phyloP scores from a whole-genome alignment of 306 rosid species.

The Vigna reflexopilosa region DNA sequence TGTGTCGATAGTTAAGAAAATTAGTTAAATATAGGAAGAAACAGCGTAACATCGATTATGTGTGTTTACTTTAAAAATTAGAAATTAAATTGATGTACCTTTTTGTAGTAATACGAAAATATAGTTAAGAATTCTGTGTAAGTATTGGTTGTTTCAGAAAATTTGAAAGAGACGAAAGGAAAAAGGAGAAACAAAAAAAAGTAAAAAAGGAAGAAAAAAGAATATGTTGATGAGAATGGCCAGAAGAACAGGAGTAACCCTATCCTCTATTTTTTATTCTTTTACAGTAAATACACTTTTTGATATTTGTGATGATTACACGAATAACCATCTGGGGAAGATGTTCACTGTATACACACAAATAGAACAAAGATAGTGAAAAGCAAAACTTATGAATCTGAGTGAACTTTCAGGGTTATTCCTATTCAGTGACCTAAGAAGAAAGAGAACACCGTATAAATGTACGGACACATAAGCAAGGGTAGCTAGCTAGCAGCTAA shows the following conservation, averaged over 20 bases:
- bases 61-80: too few species aligned
- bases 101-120: background rate
- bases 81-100: background rate
- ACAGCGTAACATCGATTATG: too few species aligned
- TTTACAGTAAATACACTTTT: background rate
- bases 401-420: conserved; percentile 34
- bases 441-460: background rate
- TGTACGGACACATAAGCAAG: conserved; percentile 19
- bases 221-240: background rate
- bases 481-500: background rate
- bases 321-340: conserved; percentile 15
- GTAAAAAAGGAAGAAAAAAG: background rate
- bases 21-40: too few species aligned
- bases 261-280: background rate
- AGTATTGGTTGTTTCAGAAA: background rate
- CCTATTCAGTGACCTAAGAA: conserved; percentile 32
- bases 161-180: background rate
- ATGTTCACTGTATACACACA: background rate
- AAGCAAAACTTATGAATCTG: conserved; percentile 37
- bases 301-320: background rate
- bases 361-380: too few species aligned
- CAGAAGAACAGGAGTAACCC: conserved; percentile 26
- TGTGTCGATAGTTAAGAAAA: too few species aligned
- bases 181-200: background rate
- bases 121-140: background rate